phyloP scores from a whole-genome alignment of 345 rosid genomes.

The Aquilaria malaccensis region DNA sequence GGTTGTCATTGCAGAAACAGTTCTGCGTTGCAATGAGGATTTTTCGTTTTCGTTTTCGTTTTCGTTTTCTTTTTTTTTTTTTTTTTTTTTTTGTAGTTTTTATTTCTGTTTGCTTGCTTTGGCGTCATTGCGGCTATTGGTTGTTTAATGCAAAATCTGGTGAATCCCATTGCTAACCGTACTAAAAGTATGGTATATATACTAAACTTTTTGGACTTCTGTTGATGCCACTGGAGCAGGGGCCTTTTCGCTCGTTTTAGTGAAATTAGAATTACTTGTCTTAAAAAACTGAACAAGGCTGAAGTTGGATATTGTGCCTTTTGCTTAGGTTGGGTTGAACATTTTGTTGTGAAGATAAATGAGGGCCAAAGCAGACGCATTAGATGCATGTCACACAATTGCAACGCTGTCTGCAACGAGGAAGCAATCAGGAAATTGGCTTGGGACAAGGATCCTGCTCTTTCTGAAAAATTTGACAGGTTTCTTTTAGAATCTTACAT shows the following conservation, averaged over 20 bases:
- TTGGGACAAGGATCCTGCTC: slow-evolving; percentile 18
- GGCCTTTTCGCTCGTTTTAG: too few relatives aligned
- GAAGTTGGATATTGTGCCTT: not conserved
- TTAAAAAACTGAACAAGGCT: not conserved
- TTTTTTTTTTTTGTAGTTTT: too few relatives aligned
- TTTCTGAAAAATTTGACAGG: slow-evolving; percentile 33
- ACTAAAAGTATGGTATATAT: too few relatives aligned
- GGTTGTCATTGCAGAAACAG: too few relatives aligned
- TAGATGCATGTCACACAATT: slow-evolving; percentile 32
- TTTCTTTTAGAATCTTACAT: slow-evolving; percentile 36
- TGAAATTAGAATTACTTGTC: not conserved
- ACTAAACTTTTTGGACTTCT: too few relatives aligned
- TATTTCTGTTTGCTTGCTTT: too few relatives aligned
- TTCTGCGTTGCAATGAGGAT: too few relatives aligned
- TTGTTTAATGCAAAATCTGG: too few relatives aligned
- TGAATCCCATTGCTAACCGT: too few relatives aligned
- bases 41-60: too few relatives aligned
- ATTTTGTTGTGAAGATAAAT: slow-evolving; percentile 37
- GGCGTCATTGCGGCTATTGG: too few relatives aligned
- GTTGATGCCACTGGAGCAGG: not conserved
- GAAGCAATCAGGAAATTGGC: slow-evolving; percentile 26
- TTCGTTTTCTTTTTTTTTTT: too few relatives aligned
- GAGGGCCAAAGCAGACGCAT: slow-evolving; percentile 38
- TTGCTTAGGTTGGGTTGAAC: slow-evolving; percentile 32
- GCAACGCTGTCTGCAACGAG: slow-evolving; percentile 37